A percentile compares a stretch with the other conserved stretches of the same genome.
Conservation (phyloP, 2,329 filamentous ascomycete species). For the Cytospora schulzeri region DNA sequence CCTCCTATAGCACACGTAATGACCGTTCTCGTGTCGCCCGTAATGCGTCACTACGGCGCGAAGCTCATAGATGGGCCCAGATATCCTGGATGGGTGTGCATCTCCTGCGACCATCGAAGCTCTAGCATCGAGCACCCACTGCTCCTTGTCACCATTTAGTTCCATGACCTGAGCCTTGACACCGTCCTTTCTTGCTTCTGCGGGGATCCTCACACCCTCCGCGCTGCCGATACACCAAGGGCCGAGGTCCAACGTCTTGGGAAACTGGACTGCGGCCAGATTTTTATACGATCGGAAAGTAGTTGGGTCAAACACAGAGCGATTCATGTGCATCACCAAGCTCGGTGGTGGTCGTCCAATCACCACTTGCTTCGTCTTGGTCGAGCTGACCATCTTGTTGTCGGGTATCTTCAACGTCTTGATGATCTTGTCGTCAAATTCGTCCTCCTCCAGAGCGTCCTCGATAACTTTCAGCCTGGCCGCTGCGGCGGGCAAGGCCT, state of each 20-base stretch:
- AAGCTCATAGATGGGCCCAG: conserved; percentile 71
- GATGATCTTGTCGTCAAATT: conserved; percentile 73
- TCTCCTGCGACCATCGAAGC: conserved; percentile 72
- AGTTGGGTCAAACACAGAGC: conserved; percentile 84
- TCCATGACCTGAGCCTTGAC: conserved; percentile 32
- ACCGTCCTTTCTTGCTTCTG: conserved; percentile 12
- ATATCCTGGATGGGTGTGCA: conserved; percentile 50
- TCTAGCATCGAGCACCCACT: conserved; percentile 70
- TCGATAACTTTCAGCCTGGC: conserved; percentile 67
- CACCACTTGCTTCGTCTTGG: conserved; percentile 87
- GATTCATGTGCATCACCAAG: conserved; percentile 84
- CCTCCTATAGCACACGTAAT: conserved; percentile 89
- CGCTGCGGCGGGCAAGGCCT: conserved; percentile 52
- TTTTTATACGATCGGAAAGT: conserved; percentile 85
- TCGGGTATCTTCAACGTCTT: conserved; percentile 67
- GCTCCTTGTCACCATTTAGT: conserved; percentile 50
- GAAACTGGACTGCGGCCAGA: conserved; percentile 75
- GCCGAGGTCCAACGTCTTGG: conserved; percentile 71
- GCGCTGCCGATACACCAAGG: conserved; percentile 80
- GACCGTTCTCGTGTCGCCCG: conserved; percentile 90
- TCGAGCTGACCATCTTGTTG: conserved; percentile 71
- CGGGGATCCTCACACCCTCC: conserved; percentile 30
- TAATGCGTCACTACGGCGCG: conserved; percentile 86
- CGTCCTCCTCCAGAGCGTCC: conserved; percentile 73
- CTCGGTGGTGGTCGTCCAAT: conserved; percentile 80